A percentile compares a stretch with the other conserved stretches of the same genome.
phyloP scores from a whole-genome alignment of 2,329 filamentous ascomycete genomes.

The Hypoxylon sp. region DNA sequence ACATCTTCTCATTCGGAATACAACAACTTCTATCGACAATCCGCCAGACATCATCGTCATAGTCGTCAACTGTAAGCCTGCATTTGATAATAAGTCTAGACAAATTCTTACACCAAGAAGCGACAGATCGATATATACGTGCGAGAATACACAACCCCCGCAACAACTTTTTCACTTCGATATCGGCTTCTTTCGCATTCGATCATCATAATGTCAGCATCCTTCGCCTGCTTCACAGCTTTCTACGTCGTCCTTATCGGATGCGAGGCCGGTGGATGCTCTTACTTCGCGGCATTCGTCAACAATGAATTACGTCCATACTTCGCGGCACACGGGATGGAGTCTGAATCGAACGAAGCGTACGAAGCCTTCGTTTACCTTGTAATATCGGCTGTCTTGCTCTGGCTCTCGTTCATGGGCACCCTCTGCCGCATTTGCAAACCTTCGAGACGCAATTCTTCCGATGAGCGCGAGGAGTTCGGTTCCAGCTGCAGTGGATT shows the following conservation, averaged over 20 bases:
- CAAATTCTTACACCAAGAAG: neutral
- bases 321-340: conserved; percentile 10
- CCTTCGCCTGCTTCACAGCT: neutral
- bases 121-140: neutral
- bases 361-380: conserved; percentile 3
- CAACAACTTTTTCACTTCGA: neutral
- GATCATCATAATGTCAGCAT: neutral
- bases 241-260: neutral
- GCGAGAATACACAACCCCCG: no score
- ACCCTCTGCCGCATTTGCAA: neutral
- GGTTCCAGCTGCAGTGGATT: neutral
- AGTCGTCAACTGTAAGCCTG: neutral
- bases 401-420: conserved; percentile 3
- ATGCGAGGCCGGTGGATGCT: conserved; percentile 4
- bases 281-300: conserved; percentile 26
- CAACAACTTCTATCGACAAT: neutral
- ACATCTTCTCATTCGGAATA: neutral
- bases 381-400: conserved; percentile 2
- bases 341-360: neutral
- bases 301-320: conserved; percentile 23
- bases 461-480: neutral
- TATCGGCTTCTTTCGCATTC: neutral
- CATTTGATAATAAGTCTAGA: neutral
- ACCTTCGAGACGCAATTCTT: neutral
- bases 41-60: neutral